Evolutionary conservation across 2,329 filamentous ascomycete genomes (phyloP).

Genomic region (Huntiella savannae): DNA sequence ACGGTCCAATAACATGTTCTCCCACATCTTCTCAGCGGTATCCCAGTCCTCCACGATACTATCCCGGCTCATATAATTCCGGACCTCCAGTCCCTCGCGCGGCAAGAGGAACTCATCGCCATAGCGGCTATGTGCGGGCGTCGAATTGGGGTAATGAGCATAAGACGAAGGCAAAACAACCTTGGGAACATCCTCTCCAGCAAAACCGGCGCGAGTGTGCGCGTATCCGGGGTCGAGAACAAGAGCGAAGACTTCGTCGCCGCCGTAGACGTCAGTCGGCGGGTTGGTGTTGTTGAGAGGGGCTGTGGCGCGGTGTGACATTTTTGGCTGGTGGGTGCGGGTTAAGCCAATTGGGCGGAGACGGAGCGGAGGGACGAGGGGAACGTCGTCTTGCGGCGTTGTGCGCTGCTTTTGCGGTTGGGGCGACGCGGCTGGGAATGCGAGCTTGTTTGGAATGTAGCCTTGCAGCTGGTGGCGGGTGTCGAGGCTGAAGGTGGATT

Average conservation of each 20-base stretch:
- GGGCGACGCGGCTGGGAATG: neutral
- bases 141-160: conserved; percentile 32
- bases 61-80: conserved; percentile 80
- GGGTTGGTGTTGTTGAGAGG: conserved; percentile 8
- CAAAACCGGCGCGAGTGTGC: conserved; percentile 82
- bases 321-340: conserved; percentile 1
- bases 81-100: conserved; percentile 56
- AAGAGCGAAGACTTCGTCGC: conserved; percentile 91
- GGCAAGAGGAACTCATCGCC: conserved; percentile 83
- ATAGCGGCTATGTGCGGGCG: conserved; percentile 42
- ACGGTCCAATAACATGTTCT: conserved; percentile 75
- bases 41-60: conserved; percentile 96
- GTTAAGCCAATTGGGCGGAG: neutral
- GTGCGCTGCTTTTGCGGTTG: too few relatives aligned
- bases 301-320: conserved; percentile 31
- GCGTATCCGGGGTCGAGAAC: conserved; percentile 91
- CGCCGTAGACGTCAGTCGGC: conserved; percentile 44
- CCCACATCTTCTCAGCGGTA: conserved; percentile 72
- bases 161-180: conserved; percentile 84
- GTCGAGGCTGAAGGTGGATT: conserved; percentile 1
- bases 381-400: neutral
- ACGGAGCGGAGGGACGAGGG: neutral
- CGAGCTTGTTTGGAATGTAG: neutral
- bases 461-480: neutral
- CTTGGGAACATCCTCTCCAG: conserved; percentile 93